Base-by-base conservation (phyloP, 2,329 filamentous ascomycete species). In the Albophoma yamanashiensis region DNA sequence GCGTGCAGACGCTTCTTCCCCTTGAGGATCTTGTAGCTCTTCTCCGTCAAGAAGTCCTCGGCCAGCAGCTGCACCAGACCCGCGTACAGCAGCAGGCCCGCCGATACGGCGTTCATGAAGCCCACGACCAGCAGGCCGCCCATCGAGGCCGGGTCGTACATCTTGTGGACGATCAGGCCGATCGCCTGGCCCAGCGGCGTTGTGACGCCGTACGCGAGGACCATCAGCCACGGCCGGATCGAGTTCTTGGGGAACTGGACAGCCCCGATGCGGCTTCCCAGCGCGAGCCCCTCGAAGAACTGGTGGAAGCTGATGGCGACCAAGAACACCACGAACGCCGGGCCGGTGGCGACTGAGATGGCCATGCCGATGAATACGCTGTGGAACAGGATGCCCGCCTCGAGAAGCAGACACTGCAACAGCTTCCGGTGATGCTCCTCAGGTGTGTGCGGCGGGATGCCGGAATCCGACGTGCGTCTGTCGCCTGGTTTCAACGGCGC, bases 311-410 rank as follows among this genome's bases (percentile, higher is more conserved):
- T 85, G 63, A 94, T 92, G 57, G 90, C 90, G 38, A 92, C 79
- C 0, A 94, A 78, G 64, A 94, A 89, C 15, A 93, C 88, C 50
- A 91, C 78, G 69, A 94, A 94, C 1, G 88, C 85, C 0, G 89
- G 87, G 0, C 89, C 89, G 0, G 89, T 91, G 0, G 90, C 87
- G 0, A 94, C 90, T 0, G 88, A 91, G 38, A 94, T 80, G 4
- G 90, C 89, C 89, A 93, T 92, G 63, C 90, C 90, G 66, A 94
- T 93, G 68, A 94, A 94, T 59, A 94, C 80, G 68, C 86, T 89
- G 76, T 94, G 90, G 70, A 93, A 93, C 20, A 94, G 80, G 62
- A 94, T 93, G 25, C 90, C 90, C 0, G 89, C 89, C 74, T 93
- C 90, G 3, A 94, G 82, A 31, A 94, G 80, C 55, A 93, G 77